Evolutionary conservation across 441 rosid genomes (phyloP), one percentile per base, ranked within the genome.

Genomic region (Croton setiger): DNA sequence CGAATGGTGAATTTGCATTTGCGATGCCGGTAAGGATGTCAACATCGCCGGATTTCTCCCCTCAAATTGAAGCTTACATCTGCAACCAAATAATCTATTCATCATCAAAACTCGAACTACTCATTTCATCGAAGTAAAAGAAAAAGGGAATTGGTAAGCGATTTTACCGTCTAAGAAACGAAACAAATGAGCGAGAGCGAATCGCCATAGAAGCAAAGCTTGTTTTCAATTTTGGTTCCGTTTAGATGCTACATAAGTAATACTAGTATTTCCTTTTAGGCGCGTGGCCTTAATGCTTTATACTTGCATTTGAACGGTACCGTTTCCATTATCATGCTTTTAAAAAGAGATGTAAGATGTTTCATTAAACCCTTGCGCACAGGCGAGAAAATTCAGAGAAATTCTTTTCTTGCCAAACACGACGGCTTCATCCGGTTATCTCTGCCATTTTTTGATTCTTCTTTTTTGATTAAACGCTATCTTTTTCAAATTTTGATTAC

Each of bases 191-290:
- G 57, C 71, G 73, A 56, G 64, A 52, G 61, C 71, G 73, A 51
- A 65, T 59, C 62, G 78, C 80, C 82, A 78, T 81, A 0, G 69
- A 37, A 71, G 64, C 64, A 17, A 51, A 43, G 18, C 0, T 10
- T 31, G 23, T 0, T 52, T 12, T 27, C 9, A 11, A 12, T 59
- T 72, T 9, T 35, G 17, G 9, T 48, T 27, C 47, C 21, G 44
- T 54, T 7, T 48, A 7, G 20, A 15, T 48, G 17, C 52, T 2
- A 15, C 5, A 48, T 39, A 9, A n/a, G 7, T 7, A 1, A 27
- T 37, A n/a, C n/a, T n/a, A n/a, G n/a, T n/a, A 1, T 13, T 47
- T 0, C n/a, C 5, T 17, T 15, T 48, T 48, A 14, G 20, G 23
- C 14, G 44, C 44, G 63, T 59, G 63, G 21, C 13, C 13, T 17